Conservation (phyloP, 306 rosid genomes). For the Dalbergia cochinchinensis region DNA sequence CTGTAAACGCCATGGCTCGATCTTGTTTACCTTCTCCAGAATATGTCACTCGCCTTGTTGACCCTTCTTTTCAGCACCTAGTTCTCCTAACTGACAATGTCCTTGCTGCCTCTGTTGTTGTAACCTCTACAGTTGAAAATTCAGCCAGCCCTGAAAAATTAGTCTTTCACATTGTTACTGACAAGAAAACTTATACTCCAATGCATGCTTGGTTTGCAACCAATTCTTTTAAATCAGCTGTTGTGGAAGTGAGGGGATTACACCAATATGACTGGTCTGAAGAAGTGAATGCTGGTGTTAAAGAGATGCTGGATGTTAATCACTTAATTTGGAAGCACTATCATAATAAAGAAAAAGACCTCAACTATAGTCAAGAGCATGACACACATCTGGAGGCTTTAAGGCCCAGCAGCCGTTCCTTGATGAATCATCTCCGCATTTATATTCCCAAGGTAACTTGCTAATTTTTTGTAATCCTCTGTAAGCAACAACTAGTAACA, state of each 20-base stretch:
- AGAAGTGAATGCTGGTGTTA: conserved; percentile 66
- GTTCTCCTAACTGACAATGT: conserved; percentile 83
- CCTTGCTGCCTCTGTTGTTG: conserved; percentile 85
- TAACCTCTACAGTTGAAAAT: conserved; percentile 70
- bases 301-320: conserved; percentile 70
- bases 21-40: conserved; percentile 82
- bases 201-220: conserved; percentile 94
- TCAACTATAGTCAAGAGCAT: conserved; percentile 52
- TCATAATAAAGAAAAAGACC: conserved; percentile 50
- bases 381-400: conserved; percentile 60
- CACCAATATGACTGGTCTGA: conserved; percentile 87
- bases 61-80: conserved; percentile 68
- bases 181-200: conserved; percentile 82
- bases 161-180: conserved; percentile 81
- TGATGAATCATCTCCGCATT: conserved; percentile 79
- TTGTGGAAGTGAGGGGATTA: conserved; percentile 80
- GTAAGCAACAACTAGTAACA: conserved; percentile 30
- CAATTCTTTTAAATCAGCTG: conserved; percentile 64
- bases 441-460: conserved; percentile 75
- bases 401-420: conserved; percentile 72
- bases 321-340: conserved; percentile 67
- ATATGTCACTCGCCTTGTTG: conserved; percentile 70
- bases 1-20: conserved; percentile 76
- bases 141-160: conserved; percentile 72
- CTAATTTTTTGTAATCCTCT: conserved; percentile 12